Conservation (phyloP, 164 flowering plant genomes). For the Tetracentron sinense region DNA sequence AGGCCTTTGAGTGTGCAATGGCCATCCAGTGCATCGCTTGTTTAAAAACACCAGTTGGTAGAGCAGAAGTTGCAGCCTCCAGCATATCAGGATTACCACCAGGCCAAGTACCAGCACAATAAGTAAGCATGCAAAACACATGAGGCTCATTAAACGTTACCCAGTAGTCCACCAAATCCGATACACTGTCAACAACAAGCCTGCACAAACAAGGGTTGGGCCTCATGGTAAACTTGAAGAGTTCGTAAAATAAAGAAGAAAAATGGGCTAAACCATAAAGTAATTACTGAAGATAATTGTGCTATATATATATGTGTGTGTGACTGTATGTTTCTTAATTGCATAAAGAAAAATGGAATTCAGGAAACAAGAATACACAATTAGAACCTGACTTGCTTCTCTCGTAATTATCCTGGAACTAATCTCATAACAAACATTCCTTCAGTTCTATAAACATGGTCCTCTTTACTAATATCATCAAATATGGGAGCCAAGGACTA, state of each 20-base stretch:
- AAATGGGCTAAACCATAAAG: not conserved
- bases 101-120: conserved; percentile 99
- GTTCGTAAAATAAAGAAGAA: not conserved
- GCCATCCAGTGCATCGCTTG: conserved; percentile 93
- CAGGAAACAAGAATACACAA: too few species aligned
- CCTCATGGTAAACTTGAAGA: not conserved
- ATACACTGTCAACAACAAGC: conserved; percentile 76
- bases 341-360: not conserved
- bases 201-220: conserved; percentile 40
- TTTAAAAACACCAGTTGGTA: conserved; percentile 82
- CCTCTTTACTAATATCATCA: not conserved
- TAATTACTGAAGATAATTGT: not conserved
- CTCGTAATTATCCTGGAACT: not conserved
- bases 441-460: not conserved
- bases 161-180: conserved; percentile 92
- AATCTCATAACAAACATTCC: not conserved
- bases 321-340: too few species aligned
- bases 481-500: not conserved
- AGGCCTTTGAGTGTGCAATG: conserved; percentile 82
- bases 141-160: conserved; percentile 97
- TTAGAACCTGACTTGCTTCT: not conserved
- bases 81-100: conserved; percentile 95
- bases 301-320: too few species aligned
- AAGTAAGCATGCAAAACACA: conserved; percentile 86
- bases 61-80: conserved; percentile 86